phyloP scores from a whole-genome alignment of 352 stramenopile genomes.

The Pelagophyceae sp. region DNA sequence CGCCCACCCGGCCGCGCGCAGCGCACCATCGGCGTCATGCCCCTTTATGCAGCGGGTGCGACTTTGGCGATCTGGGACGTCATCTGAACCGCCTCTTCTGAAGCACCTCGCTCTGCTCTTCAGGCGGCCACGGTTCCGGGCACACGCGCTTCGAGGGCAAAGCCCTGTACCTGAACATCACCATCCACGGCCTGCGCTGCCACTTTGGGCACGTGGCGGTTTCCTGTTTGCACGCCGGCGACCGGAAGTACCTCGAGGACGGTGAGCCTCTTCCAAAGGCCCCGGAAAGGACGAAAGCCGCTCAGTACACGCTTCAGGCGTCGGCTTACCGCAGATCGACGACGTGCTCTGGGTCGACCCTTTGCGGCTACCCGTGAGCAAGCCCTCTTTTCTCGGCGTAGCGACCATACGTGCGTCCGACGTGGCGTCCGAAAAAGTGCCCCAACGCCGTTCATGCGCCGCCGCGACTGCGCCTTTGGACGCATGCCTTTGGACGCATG shows the following conservation, averaged over 20 bases:
- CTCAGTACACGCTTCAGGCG: too few species aligned
- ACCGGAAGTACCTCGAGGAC: background rate
- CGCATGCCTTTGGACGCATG: too few species aligned
- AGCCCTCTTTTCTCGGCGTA: slow-evolving; percentile 13
- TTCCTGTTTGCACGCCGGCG: background rate
- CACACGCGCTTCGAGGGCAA: slow-evolving; percentile 16
- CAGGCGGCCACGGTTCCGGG: background rate
- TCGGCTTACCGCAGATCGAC: background rate
- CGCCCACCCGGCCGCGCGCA: background rate
- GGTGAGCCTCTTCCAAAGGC: too few species aligned
- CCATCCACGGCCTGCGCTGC: background rate
- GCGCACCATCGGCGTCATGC: slow-evolving; percentile 6
- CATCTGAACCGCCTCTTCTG: too few species aligned
- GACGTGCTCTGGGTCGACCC: slow-evolving; percentile 12
- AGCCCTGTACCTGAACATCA: slow-evolving; percentile 16
- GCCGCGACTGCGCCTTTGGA: too few species aligned
- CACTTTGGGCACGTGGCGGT: slow-evolving; percentile 15
- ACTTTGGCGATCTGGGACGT: too few species aligned
- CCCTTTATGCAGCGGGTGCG: slow-evolving; percentile 8
- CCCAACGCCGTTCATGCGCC: too few species aligned
- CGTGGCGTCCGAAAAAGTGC: too few species aligned
- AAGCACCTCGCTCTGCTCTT: too few species aligned
- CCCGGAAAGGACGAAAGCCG: too few species aligned
- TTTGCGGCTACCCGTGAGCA: background rate
- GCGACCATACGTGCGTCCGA: slow-evolving; percentile 16